Conservation (phyloP, 352 stramenopile species). For the Poterioochromonas sp. region DNA sequence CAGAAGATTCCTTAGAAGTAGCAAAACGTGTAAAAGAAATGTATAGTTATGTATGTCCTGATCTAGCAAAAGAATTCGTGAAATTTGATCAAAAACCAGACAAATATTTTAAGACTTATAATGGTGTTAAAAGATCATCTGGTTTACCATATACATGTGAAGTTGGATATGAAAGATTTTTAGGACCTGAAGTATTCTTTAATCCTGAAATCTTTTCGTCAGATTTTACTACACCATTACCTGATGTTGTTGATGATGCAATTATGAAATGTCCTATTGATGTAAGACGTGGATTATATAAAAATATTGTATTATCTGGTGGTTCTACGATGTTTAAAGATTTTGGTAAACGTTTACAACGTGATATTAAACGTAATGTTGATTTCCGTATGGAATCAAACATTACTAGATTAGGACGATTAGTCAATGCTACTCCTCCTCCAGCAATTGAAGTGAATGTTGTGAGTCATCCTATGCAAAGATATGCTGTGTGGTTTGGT, state of each 20-base stretch:
- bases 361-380: slow-evolving; percentile 83
- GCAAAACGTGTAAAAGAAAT: slow-evolving; percentile 83
- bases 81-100: slow-evolving; percentile 83
- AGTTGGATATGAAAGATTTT: slow-evolving; percentile 82
- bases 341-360: slow-evolving; percentile 80
- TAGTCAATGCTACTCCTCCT: neutral
- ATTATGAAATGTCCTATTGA: slow-evolving; percentile 91
- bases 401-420: slow-evolving; percentile 32
- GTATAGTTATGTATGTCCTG: slow-evolving; percentile 85
- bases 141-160: slow-evolving; percentile 74
- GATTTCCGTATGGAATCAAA: slow-evolving; percentile 78
- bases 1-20: slow-evolving; percentile 74
- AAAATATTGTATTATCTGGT: slow-evolving; percentile 89
- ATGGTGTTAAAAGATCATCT: slow-evolving; percentile 51
- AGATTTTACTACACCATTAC: slow-evolving; percentile 79
- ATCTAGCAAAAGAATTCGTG: slow-evolving; percentile 87
- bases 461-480: slow-evolving; percentile 83
- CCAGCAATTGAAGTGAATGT: slow-evolving; percentile 73
- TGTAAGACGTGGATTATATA: slow-evolving; percentile 80
- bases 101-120: slow-evolving; percentile 80
- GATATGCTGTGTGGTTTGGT: slow-evolving; percentile 88
- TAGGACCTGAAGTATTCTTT: slow-evolving; percentile 91
- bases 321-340: slow-evolving; percentile 94
- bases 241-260: slow-evolving; percentile 82
- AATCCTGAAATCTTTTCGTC: slow-evolving; percentile 89